These are phyloP conservation scores for Chalciporus chontae DNA, from an alignment of 768 basidiomycete species.

Conservation along the genomic window DNA sequence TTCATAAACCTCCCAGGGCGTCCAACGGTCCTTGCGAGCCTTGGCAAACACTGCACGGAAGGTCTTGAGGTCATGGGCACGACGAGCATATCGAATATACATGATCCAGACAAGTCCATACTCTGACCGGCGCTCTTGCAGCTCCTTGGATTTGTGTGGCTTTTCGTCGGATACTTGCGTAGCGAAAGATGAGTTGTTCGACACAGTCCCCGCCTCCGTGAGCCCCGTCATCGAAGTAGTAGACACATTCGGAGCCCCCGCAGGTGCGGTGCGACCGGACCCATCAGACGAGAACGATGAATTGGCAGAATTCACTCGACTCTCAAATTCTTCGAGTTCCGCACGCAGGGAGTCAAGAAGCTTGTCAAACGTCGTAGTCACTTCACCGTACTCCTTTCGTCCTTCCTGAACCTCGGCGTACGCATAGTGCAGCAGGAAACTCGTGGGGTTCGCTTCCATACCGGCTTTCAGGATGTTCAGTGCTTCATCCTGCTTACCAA, in stretches of 20 bases:
- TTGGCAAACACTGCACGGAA: conserved; percentile 76
- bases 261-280: conserved; percentile 25
- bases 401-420: conserved; percentile 72
- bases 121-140: conserved; percentile 55
- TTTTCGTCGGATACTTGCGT: conserved; percentile 53
- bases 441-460: conserved; percentile 82
- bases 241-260: conserved; percentile 18
- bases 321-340: conserved; percentile 62
- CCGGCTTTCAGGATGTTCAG: conserved; percentile 77
- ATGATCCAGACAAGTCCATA: conserved; percentile 80
- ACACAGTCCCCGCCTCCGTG: conserved; percentile 31
- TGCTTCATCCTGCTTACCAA: conserved; percentile 81
- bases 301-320: conserved; percentile 35
- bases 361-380: conserved; percentile 68
- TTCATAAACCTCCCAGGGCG: conserved; percentile 91
- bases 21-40: conserved; percentile 73
- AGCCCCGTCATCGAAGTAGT: conserved; percentile 10
- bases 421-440: conserved; percentile 89
- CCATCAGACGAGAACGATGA: conserved; percentile 38
- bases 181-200: conserved; percentile 46
- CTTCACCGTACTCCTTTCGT: conserved; percentile 61
- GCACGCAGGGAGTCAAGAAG: conserved; percentile 64
- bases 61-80: conserved; percentile 83
- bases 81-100: conserved; percentile 89
- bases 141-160: conserved; percentile 50